Base-by-base conservation (phyloP, 2,329 filamentous ascomycete species). In the Hypoxylon sp. region DNA sequence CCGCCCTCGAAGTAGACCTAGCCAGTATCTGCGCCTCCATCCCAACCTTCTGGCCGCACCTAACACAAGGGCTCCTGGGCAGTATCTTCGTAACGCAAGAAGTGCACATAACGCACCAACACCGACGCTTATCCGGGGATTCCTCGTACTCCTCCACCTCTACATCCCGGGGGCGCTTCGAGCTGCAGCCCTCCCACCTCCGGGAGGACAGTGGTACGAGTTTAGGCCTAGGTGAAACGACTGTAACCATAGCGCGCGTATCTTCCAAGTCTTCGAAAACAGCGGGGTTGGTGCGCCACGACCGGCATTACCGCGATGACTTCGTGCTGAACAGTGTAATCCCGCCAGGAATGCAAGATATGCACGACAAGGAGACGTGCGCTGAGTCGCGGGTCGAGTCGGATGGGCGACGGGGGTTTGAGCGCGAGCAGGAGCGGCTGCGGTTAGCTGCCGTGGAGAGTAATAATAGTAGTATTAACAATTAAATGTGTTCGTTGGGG, bases 11-110 rank as follows among this genome's bases (percentile, higher is more conserved):
- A 55, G 74, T 80, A 55, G 75, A 81, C 63, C 73, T 75, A 2
- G 75, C 76, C 13, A 76, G 73, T 50, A 76, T 78, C 55, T 76
- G 75, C 68, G 77, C 77, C 3, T 78, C 77, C 47, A 71, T 79
- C 50, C 77, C 77, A 9, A 75, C 78, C 11, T 79, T 79, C 74
- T 79, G 74, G 75, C 77, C 77, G 8, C 69, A 77, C 6, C 60
- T 81, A 3, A 69, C 73, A 17, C 68, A 76, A 22, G 66, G 63
- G 8, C 37, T 79, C 35, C 48, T 78, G 39, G 76, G 73, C 61
- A 73, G 63, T 35, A 80, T 81, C 64, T 79, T 80, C 63, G 76
- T 81, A 13, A 80, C 79, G 13, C 77, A 77, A 11, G 79, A 81
- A 54, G 75, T 81, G 8, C 77, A 74, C 71, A 72, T 78, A 10